Percentiles rank a stretch among this genome's conserved stretches.
These are phyloP conservation scores for Verticillium nonalfalfae DNA, from an alignment of 2,329 filamentous ascomycete species.

Conservation along the genomic window DNA sequence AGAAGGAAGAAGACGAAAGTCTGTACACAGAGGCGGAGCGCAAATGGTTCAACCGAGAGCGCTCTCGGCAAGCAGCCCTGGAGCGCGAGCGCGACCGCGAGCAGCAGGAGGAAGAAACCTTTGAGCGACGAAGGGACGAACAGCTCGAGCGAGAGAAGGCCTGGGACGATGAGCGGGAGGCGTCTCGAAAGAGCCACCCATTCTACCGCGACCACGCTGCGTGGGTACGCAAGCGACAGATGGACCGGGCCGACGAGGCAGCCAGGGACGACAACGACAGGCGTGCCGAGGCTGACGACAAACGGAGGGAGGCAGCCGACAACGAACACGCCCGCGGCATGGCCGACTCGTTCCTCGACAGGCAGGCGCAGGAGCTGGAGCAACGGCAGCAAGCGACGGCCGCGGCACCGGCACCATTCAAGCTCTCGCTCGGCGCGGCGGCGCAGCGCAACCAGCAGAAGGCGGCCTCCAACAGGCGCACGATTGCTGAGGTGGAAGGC, in stretches of 20 bases:
- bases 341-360: slow-evolving; percentile 86
- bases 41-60: slow-evolving; percentile 86
- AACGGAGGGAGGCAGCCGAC: slow-evolving; percentile 60
- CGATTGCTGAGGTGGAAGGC: slow-evolving; percentile 89
- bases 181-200: slow-evolving; percentile 61
- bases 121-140: slow-evolving; percentile 61
- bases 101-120: slow-evolving; percentile 62
- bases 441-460: slow-evolving; percentile 64
- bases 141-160: slow-evolving; percentile 57
- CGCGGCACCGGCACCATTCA: slow-evolving; percentile 65
- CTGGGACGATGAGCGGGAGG: slow-evolving; percentile 91
- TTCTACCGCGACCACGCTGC: slow-evolving; percentile 84
- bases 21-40: slow-evolving; percentile 79
- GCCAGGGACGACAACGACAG: slow-evolving; percentile 79
- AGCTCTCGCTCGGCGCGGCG: slow-evolving; percentile 84
- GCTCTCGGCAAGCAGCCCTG: slow-evolving; percentile 74
- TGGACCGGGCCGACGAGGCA: slow-evolving; percentile 67
- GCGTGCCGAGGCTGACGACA: slow-evolving; percentile 69
- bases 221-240: slow-evolving; percentile 77
- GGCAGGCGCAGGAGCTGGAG: slow-evolving; percentile 72
- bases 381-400: slow-evolving; percentile 32
- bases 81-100: slow-evolving; percentile 81
- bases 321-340: slow-evolving; percentile 74
- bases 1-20: slow-evolving; percentile 71
- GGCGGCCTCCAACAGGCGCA: slow-evolving; percentile 58